These are phyloP conservation scores for Cyberlindnera amylophila DNA, from an alignment of 805 yeast species.

Conservation along the genomic window DNA sequence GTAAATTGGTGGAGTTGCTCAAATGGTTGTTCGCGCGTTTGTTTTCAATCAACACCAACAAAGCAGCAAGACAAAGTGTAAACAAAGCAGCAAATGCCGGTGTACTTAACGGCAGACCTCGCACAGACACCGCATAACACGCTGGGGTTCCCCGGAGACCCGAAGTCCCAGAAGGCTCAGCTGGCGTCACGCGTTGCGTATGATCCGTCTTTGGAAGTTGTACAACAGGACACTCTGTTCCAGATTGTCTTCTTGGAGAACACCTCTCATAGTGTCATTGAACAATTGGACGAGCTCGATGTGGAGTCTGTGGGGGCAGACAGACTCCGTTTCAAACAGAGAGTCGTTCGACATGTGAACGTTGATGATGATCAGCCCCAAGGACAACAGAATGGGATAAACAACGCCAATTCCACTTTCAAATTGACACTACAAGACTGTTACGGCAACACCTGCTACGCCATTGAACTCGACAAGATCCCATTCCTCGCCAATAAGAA, in stretches of 20 bases:
- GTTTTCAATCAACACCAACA: too few species aligned
- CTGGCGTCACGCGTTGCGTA: constrained; percentile 10
- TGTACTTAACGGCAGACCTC: constrained; percentile 11
- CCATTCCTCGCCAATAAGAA: constrained; percentile 37
- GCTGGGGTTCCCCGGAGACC: constrained; percentile 14
- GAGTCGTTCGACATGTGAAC: constrained; percentile 44
- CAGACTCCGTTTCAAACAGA: constrained; percentile 33
- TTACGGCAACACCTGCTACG: constrained; percentile 48
- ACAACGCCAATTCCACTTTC: constrained; percentile 31
- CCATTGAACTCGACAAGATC: constrained; percentile 52
- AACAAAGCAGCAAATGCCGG: background rate
- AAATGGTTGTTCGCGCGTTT: too few species aligned
- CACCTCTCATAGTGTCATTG: constrained; percentile 44
- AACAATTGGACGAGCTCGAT: constrained; percentile 54
- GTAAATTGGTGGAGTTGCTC: too few species aligned
- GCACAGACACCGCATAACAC: constrained; percentile 3
- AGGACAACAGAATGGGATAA: constrained; percentile 5
- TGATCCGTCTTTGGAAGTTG: background rate
- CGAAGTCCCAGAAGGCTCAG: constrained; percentile 20
- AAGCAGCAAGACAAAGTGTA: too few species aligned
- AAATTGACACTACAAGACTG: constrained; percentile 58
- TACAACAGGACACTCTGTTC: constrained; percentile 37
- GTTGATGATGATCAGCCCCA: constrained; percentile 32
- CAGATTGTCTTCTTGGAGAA: constrained; percentile 56
- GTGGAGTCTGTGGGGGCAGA: constrained; percentile 60